phyloP scores from a whole-genome alignment of 2,329 filamentous ascomycete species.

The Elsinoe fawcettii region DNA sequence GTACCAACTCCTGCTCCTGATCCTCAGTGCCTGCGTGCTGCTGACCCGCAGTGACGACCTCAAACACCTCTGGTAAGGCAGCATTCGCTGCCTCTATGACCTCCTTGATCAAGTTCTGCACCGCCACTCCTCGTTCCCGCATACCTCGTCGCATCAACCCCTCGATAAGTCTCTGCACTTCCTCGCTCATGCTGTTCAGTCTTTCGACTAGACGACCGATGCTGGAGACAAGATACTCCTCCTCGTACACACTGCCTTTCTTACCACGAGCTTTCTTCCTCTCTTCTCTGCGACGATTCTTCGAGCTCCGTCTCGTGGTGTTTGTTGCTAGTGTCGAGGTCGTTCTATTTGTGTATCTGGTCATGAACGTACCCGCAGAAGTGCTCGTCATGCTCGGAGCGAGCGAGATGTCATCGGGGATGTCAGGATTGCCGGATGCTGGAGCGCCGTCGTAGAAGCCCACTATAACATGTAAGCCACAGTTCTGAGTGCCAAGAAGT shows the following conservation, averaged over 20 bases:
- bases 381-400: conserved; percentile 80
- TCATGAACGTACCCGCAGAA: conserved; percentile 70
- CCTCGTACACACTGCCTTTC: conserved; percentile 95
- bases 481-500: not conserved
- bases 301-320: conserved; percentile 70
- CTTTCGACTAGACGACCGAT: conserved; percentile 76
- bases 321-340: conserved; percentile 63
- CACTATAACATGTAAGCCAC: conserved; percentile 32
- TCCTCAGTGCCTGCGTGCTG: conserved; percentile 18
- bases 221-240: conserved; percentile 90
- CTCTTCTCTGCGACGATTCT: conserved; percentile 84
- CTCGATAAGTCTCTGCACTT: conserved; percentile 66
- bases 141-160: conserved; percentile 73
- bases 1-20: conserved; percentile 17
- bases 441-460: conserved; percentile 68
- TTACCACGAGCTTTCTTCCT: conserved; percentile 89
- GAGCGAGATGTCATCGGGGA: conserved; percentile 87
- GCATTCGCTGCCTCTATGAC: conserved; percentile 62
- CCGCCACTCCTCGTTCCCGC: conserved; percentile 74
- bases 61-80: conserved; percentile 66
- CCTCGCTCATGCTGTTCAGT: conserved; percentile 63
- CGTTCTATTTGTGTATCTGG: conserved; percentile 74
- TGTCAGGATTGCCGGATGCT: conserved; percentile 49
- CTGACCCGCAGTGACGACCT: conserved; percentile 23
- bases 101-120: conserved; percentile 66